Evolutionary conservation across 768 basidiomycete genomes (phyloP).

Genomic region (Lactarius deliciosus): DNA sequence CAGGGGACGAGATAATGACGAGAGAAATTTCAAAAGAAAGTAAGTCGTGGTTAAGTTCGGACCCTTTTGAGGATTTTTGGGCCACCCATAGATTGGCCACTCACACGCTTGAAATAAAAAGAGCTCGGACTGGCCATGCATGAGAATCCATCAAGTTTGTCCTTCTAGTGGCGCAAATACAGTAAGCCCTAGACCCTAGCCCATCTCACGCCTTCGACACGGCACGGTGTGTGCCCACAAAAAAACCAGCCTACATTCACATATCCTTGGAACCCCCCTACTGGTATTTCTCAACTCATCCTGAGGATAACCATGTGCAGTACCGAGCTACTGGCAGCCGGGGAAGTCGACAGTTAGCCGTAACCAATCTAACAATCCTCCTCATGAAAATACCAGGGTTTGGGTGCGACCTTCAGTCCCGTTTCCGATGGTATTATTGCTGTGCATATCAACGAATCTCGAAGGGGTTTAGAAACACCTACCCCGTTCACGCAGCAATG

Average conservation of each 20-base stretch:
- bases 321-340: neutral
- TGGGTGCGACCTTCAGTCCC: neutral
- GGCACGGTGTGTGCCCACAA: neutral
- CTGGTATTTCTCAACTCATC: neutral
- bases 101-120: neutral
- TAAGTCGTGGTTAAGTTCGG: too few relatives aligned
- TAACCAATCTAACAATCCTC: neutral
- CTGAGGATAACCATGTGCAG: neutral
- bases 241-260: neutral
- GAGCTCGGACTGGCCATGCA: neutral
- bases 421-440: neutral
- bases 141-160: neutral
- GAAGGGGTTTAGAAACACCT: neutral
- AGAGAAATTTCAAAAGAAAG: too few relatives aligned
- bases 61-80: too few relatives aligned
- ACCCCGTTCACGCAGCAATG: slow-evolving; percentile 62
- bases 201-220: neutral
- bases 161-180: neutral
- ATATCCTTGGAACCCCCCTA: neutral
- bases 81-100: neutral
- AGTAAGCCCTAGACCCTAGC: neutral
- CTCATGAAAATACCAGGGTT: neutral
- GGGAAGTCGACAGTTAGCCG: neutral
- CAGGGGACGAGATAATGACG: too few relatives aligned
- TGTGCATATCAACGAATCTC: neutral